Evolutionary conservation across 2,329 filamentous ascomycete genomes (phyloP).

Genomic region (Lachnellula willkommii): DNA sequence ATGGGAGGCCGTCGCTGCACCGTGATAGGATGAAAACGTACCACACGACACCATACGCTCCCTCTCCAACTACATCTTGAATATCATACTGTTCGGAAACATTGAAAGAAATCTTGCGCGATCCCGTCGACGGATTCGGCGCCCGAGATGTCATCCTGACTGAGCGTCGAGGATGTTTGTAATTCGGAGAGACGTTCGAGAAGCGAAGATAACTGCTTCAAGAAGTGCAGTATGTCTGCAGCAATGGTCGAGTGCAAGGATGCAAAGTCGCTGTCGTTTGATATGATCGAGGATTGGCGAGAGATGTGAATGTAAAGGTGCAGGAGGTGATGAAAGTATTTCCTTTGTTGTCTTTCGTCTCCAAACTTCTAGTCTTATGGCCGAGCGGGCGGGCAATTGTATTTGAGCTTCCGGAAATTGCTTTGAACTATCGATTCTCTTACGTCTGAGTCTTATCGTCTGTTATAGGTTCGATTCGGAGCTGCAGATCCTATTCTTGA

Average conservation of each 20-base stretch:
- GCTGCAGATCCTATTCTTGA: not conserved
- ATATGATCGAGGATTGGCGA: not conserved
- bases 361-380: not conserved
- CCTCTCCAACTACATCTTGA: slow-evolving; percentile 97
- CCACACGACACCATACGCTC: slow-evolving; percentile 98
- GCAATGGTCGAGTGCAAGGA: not conserved
- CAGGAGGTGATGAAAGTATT: not conserved
- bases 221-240: slow-evolving; percentile 5
- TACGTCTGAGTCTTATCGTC: not conserved
- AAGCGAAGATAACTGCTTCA: slow-evolving; percentile 1
- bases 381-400: not conserved
- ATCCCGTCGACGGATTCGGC: slow-evolving; percentile 47
- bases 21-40: slow-evolving; percentile 44
- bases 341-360: slow-evolving; percentile 6
- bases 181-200: not conserved
- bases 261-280: not conserved
- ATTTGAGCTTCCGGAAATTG: not conserved
- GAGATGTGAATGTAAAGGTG: not conserved
- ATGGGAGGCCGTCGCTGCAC: not conserved
- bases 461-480: not conserved
- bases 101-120: slow-evolving; percentile 98
- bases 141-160: slow-evolving; percentile 42
- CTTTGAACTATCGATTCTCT: not conserved
- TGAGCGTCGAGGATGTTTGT: not conserved
- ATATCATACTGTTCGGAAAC: slow-evolving; percentile 99